These are phyloP conservation scores for Dipteronia dyeriana DNA, from an alignment of 345 rosid species.

Conservation along the genomic window DNA sequence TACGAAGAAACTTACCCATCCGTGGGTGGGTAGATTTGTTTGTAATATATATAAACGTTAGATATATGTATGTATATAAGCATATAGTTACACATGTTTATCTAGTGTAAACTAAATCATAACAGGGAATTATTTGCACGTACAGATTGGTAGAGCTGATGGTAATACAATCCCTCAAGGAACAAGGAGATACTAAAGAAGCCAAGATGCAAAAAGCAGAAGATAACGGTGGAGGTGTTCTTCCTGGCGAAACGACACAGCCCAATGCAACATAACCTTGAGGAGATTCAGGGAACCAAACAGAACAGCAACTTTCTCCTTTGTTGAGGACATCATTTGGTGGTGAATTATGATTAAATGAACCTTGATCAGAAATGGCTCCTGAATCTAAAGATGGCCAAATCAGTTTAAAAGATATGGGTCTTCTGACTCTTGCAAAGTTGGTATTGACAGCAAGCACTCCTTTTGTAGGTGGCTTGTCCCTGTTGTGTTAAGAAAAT, in stretches of 20 bases:
- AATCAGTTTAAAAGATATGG: conserved; percentile 69
- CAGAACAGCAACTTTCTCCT: conserved; percentile 50
- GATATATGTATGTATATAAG: background rate
- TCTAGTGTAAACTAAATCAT: conserved; percentile 4
- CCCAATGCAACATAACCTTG: conserved; percentile 86
- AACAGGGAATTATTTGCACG: conserved; percentile 30
- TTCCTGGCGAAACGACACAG: conserved; percentile 78
- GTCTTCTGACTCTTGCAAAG: conserved; percentile 77
- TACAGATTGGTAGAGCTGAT: conserved; percentile 62
- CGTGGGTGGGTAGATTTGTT: background rate
- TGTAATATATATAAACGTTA: background rate
- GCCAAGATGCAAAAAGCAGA: conserved; percentile 74
- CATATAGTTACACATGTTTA: background rate
- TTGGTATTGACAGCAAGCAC: conserved; percentile 85
- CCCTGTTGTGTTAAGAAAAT: conserved; percentile 57
- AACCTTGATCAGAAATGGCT: conserved; percentile 38
- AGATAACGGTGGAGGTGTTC: conserved; percentile 62
- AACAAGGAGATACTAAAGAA: conserved; percentile 83
- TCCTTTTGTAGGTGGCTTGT: conserved; percentile 95
- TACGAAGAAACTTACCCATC: background rate
- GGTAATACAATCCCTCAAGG: conserved; percentile 82
- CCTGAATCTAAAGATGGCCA: conserved; percentile 59
- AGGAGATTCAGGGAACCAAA: conserved; percentile 97
- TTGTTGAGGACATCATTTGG: conserved; percentile 22
- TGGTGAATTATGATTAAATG: conserved; percentile 21